Evolutionary conservation across 768 basidiomycete species (phyloP), one percentile per base, ranked within the genome.

Genomic region (Suillus weaverae): DNA sequence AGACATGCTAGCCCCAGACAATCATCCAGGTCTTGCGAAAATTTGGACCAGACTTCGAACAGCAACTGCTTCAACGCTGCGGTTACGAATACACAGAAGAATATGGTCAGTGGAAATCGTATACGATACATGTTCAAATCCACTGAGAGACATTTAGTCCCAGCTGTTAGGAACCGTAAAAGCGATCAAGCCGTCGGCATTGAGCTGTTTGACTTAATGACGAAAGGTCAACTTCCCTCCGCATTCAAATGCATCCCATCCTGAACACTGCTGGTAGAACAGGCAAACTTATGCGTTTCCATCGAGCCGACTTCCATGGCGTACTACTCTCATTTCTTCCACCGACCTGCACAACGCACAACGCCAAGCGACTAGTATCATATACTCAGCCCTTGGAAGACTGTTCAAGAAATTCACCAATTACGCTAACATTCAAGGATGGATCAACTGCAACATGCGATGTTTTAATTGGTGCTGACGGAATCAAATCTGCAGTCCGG

Each of bases 391-490:
- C 74, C 36, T 54, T 54, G 32, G 30, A 33, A 33, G 79, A 79
- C 2, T 72, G 76, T 22, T 26, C 64, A 7, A n/a, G 4, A 20
- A 65, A 35, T 22, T 65, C 69, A 14, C 65, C 65, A 0, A 80
- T 88, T 68, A 79, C 74, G 33, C 77, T 92, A 64, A 69, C 78
- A 26, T 92, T 91, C 71, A 77, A 84, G 66, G 90, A 91, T 69
- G 88, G 86, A 44, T 79, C 86, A 13, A 81, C 76, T 18, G 79
- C 86, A 5, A 77, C 79, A 22, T 90, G 88, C 70, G 89, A 91
- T 71, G 72, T 90, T 13, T 82, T 92, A 30, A 74, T 90, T 61
- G 89, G 88, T 48, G 88, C 88, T 22, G 89, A 90, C 67, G 89
- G 89, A 4, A 66, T 90, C 65, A 86, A 85, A 74, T 89, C 87